Base-by-base conservation (phyloP, 2,329 filamentous ascomycete genomes). In the Pestalotiopsis sp. region DNA sequence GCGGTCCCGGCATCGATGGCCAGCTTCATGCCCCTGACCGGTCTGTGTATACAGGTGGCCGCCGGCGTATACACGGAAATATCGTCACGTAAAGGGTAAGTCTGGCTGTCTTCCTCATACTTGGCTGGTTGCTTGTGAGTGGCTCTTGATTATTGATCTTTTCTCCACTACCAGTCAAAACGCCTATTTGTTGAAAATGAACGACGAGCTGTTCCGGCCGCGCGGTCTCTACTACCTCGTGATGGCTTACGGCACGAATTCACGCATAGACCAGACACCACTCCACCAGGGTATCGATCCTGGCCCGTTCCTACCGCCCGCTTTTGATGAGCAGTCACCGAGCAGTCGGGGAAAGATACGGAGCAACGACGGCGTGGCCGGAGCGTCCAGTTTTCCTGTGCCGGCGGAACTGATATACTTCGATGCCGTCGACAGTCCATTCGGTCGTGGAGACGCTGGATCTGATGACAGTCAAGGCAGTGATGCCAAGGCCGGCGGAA, bases 211-310 rank as follows among this genome's bases (percentile, higher is more conserved):
- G n/a, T 75, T 75, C 67, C 68, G 64, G 10, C 73, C 73, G 2
- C 73, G 70, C 1, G 73, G 73, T 4, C 55, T 75, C 13, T 75
- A 72, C 64, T 72, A 70, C 55, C 65, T 74, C 5, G 67, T 75
- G 17, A 69, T 75, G 69, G 70, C 73, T 4, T 72, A 74, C 63
- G 68, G 66, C 20, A 63, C 66, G 3, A 62, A 68, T 30, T 65
- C 48, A 22, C 64, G 66, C 11, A 52, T 65, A 40, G 67, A 61
- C 24, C 24, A 65, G 9, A 64, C 57, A 61, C 60, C 57, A 20
- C 52, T 22, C 11, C 39, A 63, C n/a, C 44, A 52, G 40, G 38
- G 38, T 66, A 1, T 52, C 58, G 61, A 39, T 56, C 2, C 55
- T 6, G 61, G 56, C 14, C 62, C 48, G 35, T 68, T 68, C 66